These are phyloP conservation scores for Phyllosticta citriasiana DNA, from an alignment of 2,329 filamentous ascomycete genomes.

Conservation along the genomic window DNA sequence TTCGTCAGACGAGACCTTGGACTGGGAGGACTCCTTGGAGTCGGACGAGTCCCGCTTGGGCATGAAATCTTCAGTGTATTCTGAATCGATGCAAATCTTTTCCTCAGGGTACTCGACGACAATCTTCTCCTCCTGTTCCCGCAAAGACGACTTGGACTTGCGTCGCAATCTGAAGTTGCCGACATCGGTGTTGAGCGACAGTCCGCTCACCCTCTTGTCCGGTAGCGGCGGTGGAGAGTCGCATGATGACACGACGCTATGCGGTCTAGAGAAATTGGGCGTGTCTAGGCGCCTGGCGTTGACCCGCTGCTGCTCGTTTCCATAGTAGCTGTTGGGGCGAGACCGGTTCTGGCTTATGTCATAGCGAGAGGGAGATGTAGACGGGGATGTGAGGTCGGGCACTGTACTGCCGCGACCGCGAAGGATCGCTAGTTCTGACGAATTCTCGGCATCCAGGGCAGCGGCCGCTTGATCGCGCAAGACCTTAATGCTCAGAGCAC, in stretches of 20 bases:
- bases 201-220: background rate
- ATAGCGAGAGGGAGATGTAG: background rate
- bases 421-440: background rate
- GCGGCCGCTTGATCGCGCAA: background rate
- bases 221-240: background rate
- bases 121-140: conserved; percentile 4
- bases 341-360: background rate
- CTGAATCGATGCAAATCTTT: background rate
- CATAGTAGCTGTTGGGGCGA: background rate
- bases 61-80: background rate
- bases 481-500: background rate
- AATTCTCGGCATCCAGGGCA: background rate
- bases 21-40: background rate
- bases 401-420: background rate
- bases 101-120: background rate
- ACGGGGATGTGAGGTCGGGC: background rate
- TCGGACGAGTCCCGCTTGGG: background rate
- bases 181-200: background rate
- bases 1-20: background rate
- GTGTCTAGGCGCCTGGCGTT: background rate
- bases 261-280: conserved; percentile 4
- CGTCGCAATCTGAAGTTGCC: background rate
- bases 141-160: background rate
- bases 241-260: background rate
- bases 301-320: background rate